Base-by-base conservation (phyloP, 768 basidiomycete genomes). In the Pulveroboletus frians region DNA sequence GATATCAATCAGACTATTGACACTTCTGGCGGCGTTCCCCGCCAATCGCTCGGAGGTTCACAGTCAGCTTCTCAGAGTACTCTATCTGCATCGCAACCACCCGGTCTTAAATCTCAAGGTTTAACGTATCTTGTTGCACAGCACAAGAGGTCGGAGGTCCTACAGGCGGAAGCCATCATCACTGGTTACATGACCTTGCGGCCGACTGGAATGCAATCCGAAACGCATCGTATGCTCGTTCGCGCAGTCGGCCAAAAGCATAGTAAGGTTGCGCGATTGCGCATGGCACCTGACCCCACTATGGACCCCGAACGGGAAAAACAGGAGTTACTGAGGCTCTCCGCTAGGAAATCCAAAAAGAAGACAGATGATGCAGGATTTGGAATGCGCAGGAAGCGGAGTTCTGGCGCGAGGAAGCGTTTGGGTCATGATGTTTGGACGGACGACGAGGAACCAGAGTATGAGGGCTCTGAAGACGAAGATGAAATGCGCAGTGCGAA, bases 121-220 rank as follows among this genome's bases (percentile, higher is more conserved):
- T 74, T 92, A 39, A 88, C 91, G 21, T 93, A 93, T 68, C 83
- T 93, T 56, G 87, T 92, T 49, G 90, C 89, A 14, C 89, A 93
- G 60, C 91, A 88, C 68, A 89, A 91, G 64, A 81, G 84, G 39
- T 84, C 87, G 3, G 83, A 86, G 55, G 83, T 94, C 15, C 76
- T 91, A n/a, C 92, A 94, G 66, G 78, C 88, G 21, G 91, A 93
- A 63, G 85, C 88, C 3, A 72, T 85, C 51, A 75, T 93, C 49
- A 87, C 88, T 2, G 92, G 92, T 35, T 81, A 84, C 59, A 85
- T 94, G 80, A 77, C 81, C 36, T 73, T 95, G 51, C 84, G 85
- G 3, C 92, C 92, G 3, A 88, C 89, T 4, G 86, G 88, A 50
- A 92, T 93, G 85, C 85, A 92, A 63, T 88, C 86, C 5, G 85